Base-by-base conservation (phyloP, 2,329 filamentous ascomycete genomes). In the Alternaria atra region DNA sequence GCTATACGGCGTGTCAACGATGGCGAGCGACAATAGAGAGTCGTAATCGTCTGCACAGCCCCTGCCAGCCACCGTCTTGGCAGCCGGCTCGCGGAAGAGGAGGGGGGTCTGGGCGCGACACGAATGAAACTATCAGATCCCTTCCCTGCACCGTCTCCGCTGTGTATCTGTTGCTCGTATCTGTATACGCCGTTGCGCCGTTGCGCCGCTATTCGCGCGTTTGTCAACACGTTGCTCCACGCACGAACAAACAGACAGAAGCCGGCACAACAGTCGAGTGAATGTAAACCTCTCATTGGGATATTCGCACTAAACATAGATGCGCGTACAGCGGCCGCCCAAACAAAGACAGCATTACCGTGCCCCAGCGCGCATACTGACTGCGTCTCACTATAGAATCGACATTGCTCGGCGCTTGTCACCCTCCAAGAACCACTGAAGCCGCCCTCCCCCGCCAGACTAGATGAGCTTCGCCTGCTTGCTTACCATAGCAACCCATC, bases 41-140 rank as follows among this genome's bases (percentile, higher is more conserved):
- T 67, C 68, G 69, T 71, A 68, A 72, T 68, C 68, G 62, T 17
- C 52, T 68, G 66, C 67, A 66, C 64, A 66, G 65, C 61, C 64
- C 62, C 55, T 55, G 55, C 60, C 53, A 56, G 56, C 63, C 55
- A 60, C 58, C 44, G 7, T 25, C 65, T 68, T 68, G 66, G 66
- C 66, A 32, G 4, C 37, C 66, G 57, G 59, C 35, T 48, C 20
- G 52, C 64, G 55, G 59, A 61, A 53, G 59, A 50, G 53, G 42
- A 44, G 44, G 53, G 57, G 64, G 58, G 64, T 29, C 66, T 68
- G 66, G 68, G 63, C 68, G 58, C 59, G 60, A 67, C 66, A 52
- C 64, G 59, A 53, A 60, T 68, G 66, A 68, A 68, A 68, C 66
- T 57, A 37, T 54, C 52, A 46, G 39, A 52, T 40, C 34, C 44